Conservation (phyloP, 2,329 filamentous ascomycete genomes). For the Aspergillus felis region DNA sequence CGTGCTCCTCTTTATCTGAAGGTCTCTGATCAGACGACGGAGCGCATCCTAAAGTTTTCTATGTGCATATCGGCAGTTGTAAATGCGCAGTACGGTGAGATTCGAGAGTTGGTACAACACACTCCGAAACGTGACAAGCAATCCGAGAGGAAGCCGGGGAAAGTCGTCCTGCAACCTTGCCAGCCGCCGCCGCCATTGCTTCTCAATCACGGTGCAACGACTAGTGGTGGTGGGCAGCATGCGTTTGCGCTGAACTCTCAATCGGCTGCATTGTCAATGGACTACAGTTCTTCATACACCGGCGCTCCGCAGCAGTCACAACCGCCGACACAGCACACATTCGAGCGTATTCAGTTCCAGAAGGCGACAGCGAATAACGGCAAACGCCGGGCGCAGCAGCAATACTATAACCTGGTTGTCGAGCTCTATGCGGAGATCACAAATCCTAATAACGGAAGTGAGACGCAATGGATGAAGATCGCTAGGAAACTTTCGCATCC, state of each 20-base stretch:
- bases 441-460: slow-evolving; percentile 29
- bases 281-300: slow-evolving; percentile 31
- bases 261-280: slow-evolving; percentile 27
- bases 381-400: slow-evolving; percentile 82
- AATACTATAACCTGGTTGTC: slow-evolving; percentile 87
- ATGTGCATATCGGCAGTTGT: slow-evolving; percentile 83
- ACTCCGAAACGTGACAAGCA: slow-evolving; percentile 90
- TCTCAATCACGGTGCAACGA: slow-evolving; percentile 22
- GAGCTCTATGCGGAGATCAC: slow-evolving; percentile 73
- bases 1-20: slow-evolving; percentile 56
- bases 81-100: slow-evolving; percentile 69
- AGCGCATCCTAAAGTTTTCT: slow-evolving; percentile 68
- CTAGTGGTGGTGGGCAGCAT: slow-evolving; percentile 21
- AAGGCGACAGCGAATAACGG: slow-evolving; percentile 92
- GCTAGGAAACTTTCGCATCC: slow-evolving; percentile 70
- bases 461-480: slow-evolving; percentile 64
- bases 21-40: slow-evolving; percentile 40
- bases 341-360: slow-evolving; percentile 92
- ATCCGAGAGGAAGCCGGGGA: slow-evolving; percentile 69
- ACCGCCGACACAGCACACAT: slow-evolving; percentile 54
- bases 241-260: slow-evolving; percentile 23
- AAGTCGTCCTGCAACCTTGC: slow-evolving; percentile 63
- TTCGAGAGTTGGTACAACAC: slow-evolving; percentile 81
- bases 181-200: slow-evolving; percentile 48
- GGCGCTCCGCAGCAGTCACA: slow-evolving; percentile 30